A percentile compares a stretch with the other conserved stretches of the same genome.
Evolutionary conservation across 225 moss, liverwort and hornwort genomes (phyloP).

Genomic region (Straminergon stramineum): DNA sequence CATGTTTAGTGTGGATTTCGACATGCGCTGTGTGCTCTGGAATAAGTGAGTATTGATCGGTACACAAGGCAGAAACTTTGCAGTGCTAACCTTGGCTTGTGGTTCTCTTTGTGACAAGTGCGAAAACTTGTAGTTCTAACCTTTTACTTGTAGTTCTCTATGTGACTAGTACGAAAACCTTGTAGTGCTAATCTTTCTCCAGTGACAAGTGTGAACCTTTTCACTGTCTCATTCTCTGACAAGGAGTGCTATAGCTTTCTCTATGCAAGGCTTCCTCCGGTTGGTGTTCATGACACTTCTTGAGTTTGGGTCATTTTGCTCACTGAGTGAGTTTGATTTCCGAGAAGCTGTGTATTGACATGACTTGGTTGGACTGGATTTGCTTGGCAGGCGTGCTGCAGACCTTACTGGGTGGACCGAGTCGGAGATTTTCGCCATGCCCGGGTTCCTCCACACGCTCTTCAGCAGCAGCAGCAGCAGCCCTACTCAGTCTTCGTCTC

Average conservation of each 20-base stretch:
- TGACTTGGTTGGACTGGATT: background rate
- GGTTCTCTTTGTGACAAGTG: background rate
- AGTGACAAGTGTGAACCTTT: background rate
- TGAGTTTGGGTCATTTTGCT: too few relatives aligned
- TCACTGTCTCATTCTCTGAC: background rate
- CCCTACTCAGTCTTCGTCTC: background rate
- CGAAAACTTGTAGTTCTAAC: background rate
- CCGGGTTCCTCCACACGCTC: background rate
- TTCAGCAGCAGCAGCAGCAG: constrained; percentile 3
- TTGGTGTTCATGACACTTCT: background rate
- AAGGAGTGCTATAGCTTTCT: background rate
- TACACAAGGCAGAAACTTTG: background rate
- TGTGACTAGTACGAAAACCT: background rate
- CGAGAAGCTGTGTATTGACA: background rate
- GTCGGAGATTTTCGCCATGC: constrained; percentile 25
- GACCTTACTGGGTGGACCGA: constrained; percentile 39
- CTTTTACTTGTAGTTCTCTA: background rate
- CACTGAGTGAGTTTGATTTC: background rate
- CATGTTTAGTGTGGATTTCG: constrained; percentile 30
- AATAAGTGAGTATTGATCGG: constrained; percentile 25
- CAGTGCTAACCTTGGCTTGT: background rate
- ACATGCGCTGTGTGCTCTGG: constrained; percentile 41
- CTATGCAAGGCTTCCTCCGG: background rate
- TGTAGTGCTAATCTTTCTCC: background rate
- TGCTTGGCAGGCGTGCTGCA: constrained; percentile 23